A percentile compares a stretch with the other conserved stretches of the same genome.
Conservation (phyloP, 2,329 filamentous ascomycete genomes). For the Nemania bipapillata region DNA sequence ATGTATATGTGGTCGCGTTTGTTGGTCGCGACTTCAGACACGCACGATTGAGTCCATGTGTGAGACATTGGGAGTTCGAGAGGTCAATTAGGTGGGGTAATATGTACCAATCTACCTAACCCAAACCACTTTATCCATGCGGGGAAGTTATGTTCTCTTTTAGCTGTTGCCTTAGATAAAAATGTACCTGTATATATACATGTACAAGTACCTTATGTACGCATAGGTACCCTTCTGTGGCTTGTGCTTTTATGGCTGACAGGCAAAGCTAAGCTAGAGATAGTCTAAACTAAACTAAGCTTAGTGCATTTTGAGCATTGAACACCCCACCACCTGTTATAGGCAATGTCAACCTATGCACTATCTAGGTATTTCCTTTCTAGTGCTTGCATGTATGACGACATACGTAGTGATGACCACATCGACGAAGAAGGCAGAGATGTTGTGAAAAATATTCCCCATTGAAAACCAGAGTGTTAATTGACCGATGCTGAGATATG, state of each 20-base stretch:
- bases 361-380: neutral
- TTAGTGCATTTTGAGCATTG: no score
- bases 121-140: neutral
- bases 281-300: neutral
- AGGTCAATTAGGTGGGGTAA: neutral
- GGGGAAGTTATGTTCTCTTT: neutral
- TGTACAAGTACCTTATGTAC: no score
- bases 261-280: neutral
- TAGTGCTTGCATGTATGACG: slow-evolving; percentile 19
- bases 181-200: no score
- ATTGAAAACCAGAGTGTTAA: neutral
- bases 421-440: slow-evolving; percentile 10
- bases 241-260: slow-evolving; percentile 1
- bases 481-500: slow-evolving; percentile 15
- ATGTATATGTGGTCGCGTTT: slow-evolving; percentile 25
- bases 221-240: no score
- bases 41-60: slow-evolving; percentile 9
- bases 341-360: no score
- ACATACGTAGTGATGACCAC: slow-evolving; percentile 30
- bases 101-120: neutral
- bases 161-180: neutral
- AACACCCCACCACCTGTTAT: no score
- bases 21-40: slow-evolving; percentile 6
- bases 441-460: neutral
- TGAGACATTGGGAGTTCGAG: neutral